These are phyloP conservation scores for Globisporangium splendens DNA, from an alignment of 352 stramenopile genomes.

Conservation along the genomic window DNA sequence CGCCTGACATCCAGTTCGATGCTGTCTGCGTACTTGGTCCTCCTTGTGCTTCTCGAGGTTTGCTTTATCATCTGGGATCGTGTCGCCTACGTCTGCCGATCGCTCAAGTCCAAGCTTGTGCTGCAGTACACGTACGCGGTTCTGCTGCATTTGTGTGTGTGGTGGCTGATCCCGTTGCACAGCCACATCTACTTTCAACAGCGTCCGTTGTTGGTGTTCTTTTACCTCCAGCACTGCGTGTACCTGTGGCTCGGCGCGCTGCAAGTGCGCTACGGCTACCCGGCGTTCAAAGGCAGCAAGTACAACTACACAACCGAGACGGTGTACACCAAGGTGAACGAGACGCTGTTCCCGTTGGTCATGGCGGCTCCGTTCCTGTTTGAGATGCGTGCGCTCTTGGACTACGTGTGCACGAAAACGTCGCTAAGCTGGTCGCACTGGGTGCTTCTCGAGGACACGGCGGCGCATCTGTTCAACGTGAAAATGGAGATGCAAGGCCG, in stretches of 20 bases:
- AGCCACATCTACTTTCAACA: conserved; percentile 82
- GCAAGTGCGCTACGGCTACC: conserved; percentile 86
- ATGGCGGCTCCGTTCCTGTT: conserved; percentile 85
- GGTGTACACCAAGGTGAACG: conserved; percentile 41
- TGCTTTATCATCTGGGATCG: conserved; percentile 86
- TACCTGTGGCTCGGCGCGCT: conserved; percentile 75
- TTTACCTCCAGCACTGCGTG: conserved; percentile 79
- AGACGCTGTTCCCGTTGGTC: conserved; percentile 70
- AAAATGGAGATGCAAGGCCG: conserved; percentile 79
- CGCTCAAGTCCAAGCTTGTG: conserved; percentile 66
- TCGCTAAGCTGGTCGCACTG: conserved; percentile 79
- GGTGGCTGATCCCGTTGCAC: conserved; percentile 70
- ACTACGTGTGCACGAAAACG: conserved; percentile 86
- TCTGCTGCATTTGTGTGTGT: conserved; percentile 67
- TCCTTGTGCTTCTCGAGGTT: conserved; percentile 76
- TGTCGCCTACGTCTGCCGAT: conserved; percentile 74
- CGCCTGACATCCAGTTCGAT: conserved; percentile 67
- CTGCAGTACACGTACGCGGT: conserved; percentile 77
- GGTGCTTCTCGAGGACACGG: conserved; percentile 81
- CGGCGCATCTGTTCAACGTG: conserved; percentile 71
- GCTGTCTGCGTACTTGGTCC: conserved; percentile 84
- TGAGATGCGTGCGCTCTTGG: conserved; percentile 81
- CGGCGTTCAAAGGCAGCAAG: conserved; percentile 73
- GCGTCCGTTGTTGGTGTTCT: conserved; percentile 57
- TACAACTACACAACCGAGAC: conserved; percentile 70